Evolutionary conservation across 306 rosid genomes (phyloP), one percentile per base, ranked within the genome.

Genomic region (Trifolium repens): DNA sequence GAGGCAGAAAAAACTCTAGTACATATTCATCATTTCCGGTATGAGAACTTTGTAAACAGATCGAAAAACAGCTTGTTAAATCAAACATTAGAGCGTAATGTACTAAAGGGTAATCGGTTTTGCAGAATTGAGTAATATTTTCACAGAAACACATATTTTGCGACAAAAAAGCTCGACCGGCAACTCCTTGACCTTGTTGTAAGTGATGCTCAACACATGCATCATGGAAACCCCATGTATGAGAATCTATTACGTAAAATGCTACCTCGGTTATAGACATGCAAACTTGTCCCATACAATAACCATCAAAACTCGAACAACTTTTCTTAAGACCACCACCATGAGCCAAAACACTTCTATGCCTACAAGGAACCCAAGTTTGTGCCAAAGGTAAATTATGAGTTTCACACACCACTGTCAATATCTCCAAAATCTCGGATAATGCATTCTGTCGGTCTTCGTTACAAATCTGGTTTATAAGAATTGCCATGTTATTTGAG

Each of bases 311-410:
- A 73, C 96, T 88, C 3, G 87, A 86, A 68, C 98, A 93, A 76
- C 50, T 88, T 82, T 89, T 93, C 91, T 82, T 88, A 67, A 81
- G 72, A 74, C 97, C 98, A 26, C 97, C 96, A 15, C 96, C 98
- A 17, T 88, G 46, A 44, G 93, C 92, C 79, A 93, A 84, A 78
- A 93, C 93, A 60, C 84, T 89, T 24, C 96, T 83, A 74, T 89
- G 92, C 94, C 82, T 84, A 69, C 97, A 93, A 0, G 98, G 97
- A 83, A 93, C 91, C 98, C 98, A 91, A n/a, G 97, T 91, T 88
- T 93, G 98, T 74, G 97, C 97, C 74, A 93, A 81, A 26, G 97
- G 98, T 83, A 93, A 77, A 43, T 87, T 89, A 73, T 87, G 89
- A 78, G 94, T 86, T 89, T 93, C 98, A 71, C 97, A 89, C 5